These are phyloP conservation scores for Favolaschia claudopus DNA, from an alignment of 768 basidiomycete genomes.

Conservation along the genomic window DNA sequence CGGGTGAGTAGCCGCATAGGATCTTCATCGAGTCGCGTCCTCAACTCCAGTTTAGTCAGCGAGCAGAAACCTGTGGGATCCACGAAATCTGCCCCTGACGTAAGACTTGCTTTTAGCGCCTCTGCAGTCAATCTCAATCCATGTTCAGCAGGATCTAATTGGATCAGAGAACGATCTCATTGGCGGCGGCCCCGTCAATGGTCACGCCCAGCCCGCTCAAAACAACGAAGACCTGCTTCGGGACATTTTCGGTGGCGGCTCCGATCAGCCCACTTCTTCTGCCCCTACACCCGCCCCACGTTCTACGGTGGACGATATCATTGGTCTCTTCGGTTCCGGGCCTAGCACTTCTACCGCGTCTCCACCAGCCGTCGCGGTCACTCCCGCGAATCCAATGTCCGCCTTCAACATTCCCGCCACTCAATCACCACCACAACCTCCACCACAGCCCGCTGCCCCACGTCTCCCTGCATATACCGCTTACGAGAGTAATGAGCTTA, in stretches of 20 bases:
- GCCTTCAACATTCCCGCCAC: conserved; percentile 41
- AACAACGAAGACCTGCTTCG: conserved; percentile 88
- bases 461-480: conserved; percentile 80
- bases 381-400: conserved; percentile 48
- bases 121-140: background rate
- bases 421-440: conserved; percentile 41
- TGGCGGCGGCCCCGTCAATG: conserved; percentile 48
- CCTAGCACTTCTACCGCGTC: conserved; percentile 44
- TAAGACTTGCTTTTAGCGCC: conserved; percentile 33
- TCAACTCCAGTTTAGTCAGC: conserved; percentile 67
- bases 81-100: conserved; percentile 73
- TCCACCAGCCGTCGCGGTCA: conserved; percentile 38
- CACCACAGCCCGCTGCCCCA: conserved; percentile 50
- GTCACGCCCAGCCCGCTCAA: conserved; percentile 53
- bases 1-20: conserved; percentile 62
- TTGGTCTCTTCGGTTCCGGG: conserved; percentile 80
- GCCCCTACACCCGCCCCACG: conserved; percentile 57
- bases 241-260: conserved; percentile 81
- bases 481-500: conserved; percentile 91
- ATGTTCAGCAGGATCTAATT: conserved; percentile 70
- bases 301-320: conserved; percentile 86
- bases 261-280: conserved; percentile 41
- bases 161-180: conserved; percentile 71
- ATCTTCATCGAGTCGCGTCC: background rate
- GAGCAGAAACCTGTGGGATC: conserved; percentile 97